These are phyloP conservation scores for Boletellus sp. DNA, from an alignment of 768 basidiomycete genomes.

Conservation along the genomic window DNA sequence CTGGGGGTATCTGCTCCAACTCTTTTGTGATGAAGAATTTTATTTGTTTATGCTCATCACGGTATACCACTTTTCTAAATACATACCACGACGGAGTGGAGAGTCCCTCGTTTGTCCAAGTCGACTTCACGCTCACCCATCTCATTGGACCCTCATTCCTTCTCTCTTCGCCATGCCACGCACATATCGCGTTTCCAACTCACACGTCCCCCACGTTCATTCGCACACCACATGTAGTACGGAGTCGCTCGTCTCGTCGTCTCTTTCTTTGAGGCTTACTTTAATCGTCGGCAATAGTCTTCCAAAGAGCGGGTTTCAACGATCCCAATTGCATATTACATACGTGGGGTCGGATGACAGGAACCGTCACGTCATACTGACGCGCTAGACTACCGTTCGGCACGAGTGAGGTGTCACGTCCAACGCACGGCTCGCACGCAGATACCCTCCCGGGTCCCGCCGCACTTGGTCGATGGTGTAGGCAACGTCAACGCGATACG, in stretches of 20 bases:
- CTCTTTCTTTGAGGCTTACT: conserved; percentile 15
- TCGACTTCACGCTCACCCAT: conserved; percentile 13
- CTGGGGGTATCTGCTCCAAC: conserved; percentile 2
- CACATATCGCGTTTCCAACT: conserved; percentile 5
- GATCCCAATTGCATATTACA: conserved; percentile 10
- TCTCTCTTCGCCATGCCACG: conserved; percentile 12
- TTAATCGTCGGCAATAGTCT: conserved; percentile 24
- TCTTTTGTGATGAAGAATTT: conserved; percentile 14
- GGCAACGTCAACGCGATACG: conserved; percentile 44
- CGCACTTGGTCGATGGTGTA: conserved; percentile 59
- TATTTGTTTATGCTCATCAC: conserved; percentile 12
- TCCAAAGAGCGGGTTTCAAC: conserved; percentile 6
- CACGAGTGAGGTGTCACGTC: conserved; percentile 1
- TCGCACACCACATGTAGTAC: conserved; percentile 25
- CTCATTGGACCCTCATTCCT: too few species aligned
- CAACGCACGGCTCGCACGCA: conserved; percentile 24
- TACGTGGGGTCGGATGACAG: conserved; percentile 13
- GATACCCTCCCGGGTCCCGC: conserved; percentile 38
- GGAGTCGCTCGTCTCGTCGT: conserved; percentile 16
- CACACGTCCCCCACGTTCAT: conserved; percentile 19
- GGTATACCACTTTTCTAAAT: conserved; percentile 24
- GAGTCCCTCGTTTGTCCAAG: conserved; percentile 11
- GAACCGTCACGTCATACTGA: neutral
- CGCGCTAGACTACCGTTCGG: neutral
- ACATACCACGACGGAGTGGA: conserved; percentile 24